Conservation (phyloP, 2,329 filamentous ascomycete species). For the Dactylellina leptospora region DNA sequence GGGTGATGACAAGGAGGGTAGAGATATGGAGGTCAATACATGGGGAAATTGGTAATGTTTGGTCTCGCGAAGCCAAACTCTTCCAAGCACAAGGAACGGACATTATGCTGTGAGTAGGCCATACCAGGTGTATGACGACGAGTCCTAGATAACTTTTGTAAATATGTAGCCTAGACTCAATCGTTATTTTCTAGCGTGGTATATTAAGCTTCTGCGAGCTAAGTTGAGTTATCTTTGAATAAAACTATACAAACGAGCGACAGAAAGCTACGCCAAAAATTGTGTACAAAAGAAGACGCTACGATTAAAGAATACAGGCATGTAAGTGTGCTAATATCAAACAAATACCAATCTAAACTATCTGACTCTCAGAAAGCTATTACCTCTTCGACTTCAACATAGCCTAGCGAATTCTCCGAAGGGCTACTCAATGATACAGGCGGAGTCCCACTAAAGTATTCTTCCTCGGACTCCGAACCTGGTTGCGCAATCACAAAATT, state of each 20-base stretch:
- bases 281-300: not conserved
- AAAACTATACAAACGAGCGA: not conserved
- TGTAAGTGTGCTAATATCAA: no score
- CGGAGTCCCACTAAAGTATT: not conserved
- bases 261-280: not conserved
- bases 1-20: no score
- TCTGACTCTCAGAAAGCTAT: not conserved
- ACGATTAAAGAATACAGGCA: not conserved
- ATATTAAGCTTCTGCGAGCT: not conserved
- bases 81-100: no score
- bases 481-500: no score
- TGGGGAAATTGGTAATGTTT: not conserved
- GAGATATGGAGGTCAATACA: no score
- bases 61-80: no score
- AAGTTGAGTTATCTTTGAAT: not conserved
- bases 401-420: conserved; percentile 2
- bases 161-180: no score
- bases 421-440: not conserved
- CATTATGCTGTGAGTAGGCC: no score
- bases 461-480: conserved; percentile 1
- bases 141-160: no score
- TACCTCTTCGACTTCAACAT: not conserved
- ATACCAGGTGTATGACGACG: no score
- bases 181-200: no score
- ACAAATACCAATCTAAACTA: no score